These are phyloP conservation scores for Trichoderma afroharzianum DNA, from an alignment of 2,329 filamentous ascomycete genomes.

Conservation along the genomic window DNA sequence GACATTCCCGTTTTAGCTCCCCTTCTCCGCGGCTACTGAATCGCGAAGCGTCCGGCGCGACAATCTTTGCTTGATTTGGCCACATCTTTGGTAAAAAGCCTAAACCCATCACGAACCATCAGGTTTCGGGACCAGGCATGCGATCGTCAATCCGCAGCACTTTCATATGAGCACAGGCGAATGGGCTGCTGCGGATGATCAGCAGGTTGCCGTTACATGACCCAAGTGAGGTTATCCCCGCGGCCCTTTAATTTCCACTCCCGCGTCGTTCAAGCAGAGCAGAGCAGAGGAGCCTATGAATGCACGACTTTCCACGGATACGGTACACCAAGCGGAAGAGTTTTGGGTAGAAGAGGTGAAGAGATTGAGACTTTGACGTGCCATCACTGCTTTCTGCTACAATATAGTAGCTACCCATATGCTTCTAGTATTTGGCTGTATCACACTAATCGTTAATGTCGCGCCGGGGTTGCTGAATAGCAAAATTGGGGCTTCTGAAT, in stretches of 20 bases:
- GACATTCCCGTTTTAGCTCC: not conserved
- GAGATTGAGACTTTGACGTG: not conserved
- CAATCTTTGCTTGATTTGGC: constrained; percentile 1
- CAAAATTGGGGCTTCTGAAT: too few relatives aligned
- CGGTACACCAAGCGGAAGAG: not conserved
- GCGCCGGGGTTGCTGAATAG: not conserved
- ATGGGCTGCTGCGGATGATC: not conserved
- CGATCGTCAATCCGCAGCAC: not conserved
- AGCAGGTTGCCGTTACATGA: not conserved
- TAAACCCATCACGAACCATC: constrained; percentile 2
- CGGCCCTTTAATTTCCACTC: constrained; percentile 13
- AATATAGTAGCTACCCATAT: not conserved
- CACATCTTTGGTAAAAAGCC: not conserved
- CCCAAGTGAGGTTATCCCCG: not conserved
- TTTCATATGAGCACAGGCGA: not conserved
- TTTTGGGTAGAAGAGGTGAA: not conserved
- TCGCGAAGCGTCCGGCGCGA: not conserved
- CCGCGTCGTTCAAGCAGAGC: not conserved
- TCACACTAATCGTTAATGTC: not conserved
- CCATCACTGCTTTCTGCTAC: not conserved
- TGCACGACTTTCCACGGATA: not conserved
- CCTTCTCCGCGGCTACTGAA: not conserved
- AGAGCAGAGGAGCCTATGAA: not conserved
- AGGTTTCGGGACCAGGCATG: not conserved
- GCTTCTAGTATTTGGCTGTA: not conserved